These are phyloP conservation scores for Hericium rajendrae DNA, from an alignment of 768 basidiomycete species.

Conservation along the genomic window DNA sequence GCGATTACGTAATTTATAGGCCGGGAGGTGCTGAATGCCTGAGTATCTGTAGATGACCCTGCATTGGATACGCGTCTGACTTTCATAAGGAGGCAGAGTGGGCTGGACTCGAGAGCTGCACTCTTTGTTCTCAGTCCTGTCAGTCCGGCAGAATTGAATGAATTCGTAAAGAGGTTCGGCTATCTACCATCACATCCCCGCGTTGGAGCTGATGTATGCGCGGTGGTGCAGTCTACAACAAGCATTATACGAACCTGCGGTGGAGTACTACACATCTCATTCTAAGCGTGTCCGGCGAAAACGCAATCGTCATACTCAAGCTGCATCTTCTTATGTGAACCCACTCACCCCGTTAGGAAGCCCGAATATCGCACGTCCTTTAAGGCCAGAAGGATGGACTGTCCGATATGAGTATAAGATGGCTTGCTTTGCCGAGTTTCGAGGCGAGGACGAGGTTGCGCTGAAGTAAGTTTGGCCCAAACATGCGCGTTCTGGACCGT, in stretches of 20 bases:
- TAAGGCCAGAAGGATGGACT: slow-evolving; percentile 87
- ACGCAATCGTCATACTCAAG: slow-evolving; percentile 70
- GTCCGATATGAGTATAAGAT: slow-evolving; percentile 97
- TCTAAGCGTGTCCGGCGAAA: slow-evolving; percentile 89
- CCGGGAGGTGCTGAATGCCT: not conserved
- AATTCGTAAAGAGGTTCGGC: slow-evolving; percentile 77
- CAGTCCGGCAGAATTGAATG: slow-evolving; percentile 69
- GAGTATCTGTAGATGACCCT: slow-evolving; percentile 57
- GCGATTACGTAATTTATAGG: not conserved
- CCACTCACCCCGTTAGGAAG: slow-evolving; percentile 36
- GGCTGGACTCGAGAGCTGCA: slow-evolving; percentile 84
- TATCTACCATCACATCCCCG: not conserved
- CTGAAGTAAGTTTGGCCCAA: slow-evolving; percentile 54
- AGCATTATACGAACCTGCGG: slow-evolving; percentile 78
- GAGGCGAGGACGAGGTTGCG: slow-evolving; percentile 87
- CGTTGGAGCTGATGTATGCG: not conserved
- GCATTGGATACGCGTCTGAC: slow-evolving; percentile 76
- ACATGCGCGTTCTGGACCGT: too few species aligned
- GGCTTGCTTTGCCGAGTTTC: slow-evolving; percentile 92
- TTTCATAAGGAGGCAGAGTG: slow-evolving; percentile 78
- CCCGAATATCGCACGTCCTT: slow-evolving; percentile 37
- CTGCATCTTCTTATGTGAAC: slow-evolving; percentile 39
- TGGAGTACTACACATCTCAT: slow-evolving; percentile 90
- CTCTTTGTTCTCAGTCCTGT: slow-evolving; percentile 95
- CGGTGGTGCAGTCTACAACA: slow-evolving; percentile 58